Conservation (phyloP, 2,329 filamentous ascomycete genomes). For the Nannizzia gypsea region DNA sequence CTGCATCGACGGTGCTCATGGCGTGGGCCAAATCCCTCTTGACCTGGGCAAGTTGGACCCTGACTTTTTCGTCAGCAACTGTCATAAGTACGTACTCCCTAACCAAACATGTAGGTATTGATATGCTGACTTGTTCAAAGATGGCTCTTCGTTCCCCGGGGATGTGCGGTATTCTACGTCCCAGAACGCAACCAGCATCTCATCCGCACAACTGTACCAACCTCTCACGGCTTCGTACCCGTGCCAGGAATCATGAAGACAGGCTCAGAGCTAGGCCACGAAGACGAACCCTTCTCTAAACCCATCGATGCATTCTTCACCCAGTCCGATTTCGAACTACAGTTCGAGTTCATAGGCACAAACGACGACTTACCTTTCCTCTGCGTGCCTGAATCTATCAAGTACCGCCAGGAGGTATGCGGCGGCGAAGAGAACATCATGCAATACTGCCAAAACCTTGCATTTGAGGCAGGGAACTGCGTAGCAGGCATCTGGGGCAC, state of each 20-base stretch:
- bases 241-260: constrained; percentile 13
- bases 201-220: constrained; percentile 63
- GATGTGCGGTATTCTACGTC: constrained; percentile 70
- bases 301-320: constrained; percentile 4
- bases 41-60: constrained; percentile 56
- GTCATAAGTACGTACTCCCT: constrained; percentile 50
- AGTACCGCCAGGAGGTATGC: constrained; percentile 56
- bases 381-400: constrained; percentile 58
- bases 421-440: constrained; percentile 63
- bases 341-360: constrained; percentile 70
- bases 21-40: constrained; percentile 64
- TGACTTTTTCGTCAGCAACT: constrained; percentile 80
- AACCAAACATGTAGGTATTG: background rate
- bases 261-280: background rate
- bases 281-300: background rate
- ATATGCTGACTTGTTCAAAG: constrained; percentile 22
- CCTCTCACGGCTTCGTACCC: constrained; percentile 64
- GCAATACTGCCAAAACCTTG: constrained; percentile 51
- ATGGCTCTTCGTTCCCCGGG: constrained; percentile 74
- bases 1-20: constrained; percentile 74
- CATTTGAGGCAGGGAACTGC: constrained; percentile 48
- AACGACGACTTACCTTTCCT: constrained; percentile 60
- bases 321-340: constrained; percentile 52
- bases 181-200: constrained; percentile 63
- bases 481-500: constrained; percentile 57